Evolutionary conservation across 306 rosid genomes (phyloP).

Genomic region (Cicer yamashitae): DNA sequence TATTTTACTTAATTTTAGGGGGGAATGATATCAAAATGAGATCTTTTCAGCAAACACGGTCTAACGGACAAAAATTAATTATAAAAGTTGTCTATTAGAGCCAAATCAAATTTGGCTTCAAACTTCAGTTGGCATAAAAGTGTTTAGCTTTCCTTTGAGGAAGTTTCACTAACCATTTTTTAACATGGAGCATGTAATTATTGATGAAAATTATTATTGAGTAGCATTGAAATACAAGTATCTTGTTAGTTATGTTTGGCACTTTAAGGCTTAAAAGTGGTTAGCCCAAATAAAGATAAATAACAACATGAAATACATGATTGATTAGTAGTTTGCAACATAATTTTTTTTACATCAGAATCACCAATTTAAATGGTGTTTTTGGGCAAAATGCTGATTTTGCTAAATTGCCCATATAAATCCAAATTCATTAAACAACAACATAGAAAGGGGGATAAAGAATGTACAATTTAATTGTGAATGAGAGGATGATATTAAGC

Average conservation of each 20-base stretch:
- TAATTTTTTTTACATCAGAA: conserved; percentile 49
- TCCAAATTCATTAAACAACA: conserved; percentile 55
- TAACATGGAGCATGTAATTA: background rate
- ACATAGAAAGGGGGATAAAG: conserved; percentile 42
- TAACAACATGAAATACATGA: conserved; percentile 21
- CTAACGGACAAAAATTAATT: no score
- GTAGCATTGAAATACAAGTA: background rate
- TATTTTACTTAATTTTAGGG: no score
- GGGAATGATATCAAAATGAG: no score
- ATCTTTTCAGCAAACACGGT: no score
- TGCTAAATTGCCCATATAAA: conserved; percentile 47
- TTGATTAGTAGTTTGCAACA: conserved; percentile 35
- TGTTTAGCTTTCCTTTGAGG: background rate
- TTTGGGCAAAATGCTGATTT: conserved; percentile 47
- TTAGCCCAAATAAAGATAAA: conserved; percentile 4
- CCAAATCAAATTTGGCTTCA: background rate
- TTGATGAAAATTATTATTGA: background rate
- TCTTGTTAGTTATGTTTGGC: background rate
- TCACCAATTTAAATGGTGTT: conserved; percentile 44
- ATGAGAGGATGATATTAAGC: conserved; percentile 49
- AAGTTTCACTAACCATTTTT: no score
- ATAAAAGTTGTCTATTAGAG: no score
- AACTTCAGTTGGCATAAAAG: background rate
- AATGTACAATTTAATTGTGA: conserved; percentile 76
- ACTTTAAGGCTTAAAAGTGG: background rate